Base-by-base conservation (phyloP, 2,329 filamentous ascomycete genomes). In the Sodiomyces alkalinus region DNA sequence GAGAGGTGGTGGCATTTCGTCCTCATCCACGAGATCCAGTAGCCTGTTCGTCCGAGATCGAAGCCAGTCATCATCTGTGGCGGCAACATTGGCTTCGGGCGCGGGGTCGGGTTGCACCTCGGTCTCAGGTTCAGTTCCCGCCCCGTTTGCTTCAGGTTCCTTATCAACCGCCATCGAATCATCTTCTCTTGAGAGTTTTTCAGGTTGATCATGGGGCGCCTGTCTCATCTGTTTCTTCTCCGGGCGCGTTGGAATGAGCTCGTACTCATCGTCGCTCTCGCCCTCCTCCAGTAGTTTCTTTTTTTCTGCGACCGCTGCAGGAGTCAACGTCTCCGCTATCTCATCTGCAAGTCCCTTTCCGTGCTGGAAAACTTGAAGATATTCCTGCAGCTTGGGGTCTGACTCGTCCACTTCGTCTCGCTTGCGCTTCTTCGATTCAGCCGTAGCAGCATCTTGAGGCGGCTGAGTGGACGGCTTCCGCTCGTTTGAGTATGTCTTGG, bases 31-130 rank as follows among this genome's bases (percentile, higher is more conserved):
- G 17, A 96, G 60, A 48, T 87, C 90, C 28, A 94, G 63, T 27
- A 92, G 59, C 42, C 87, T 71, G 53, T 77, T 94, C 10, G 86
- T 96, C 41, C 80, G 74, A 37, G 80, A 87, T 33, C 87, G 74
- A 41, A 94, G 62, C 90, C 90, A 98, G 52, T 96, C 86, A 35
- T 77, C 74, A 53, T 94, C 85, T 14, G 78, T 76, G 3, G 74
- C 62, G 13, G 28, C 32, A n/a, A 22, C 22, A 6, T 29, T 18
- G 9, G 28, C 15, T 16, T 38, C 34, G 16, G 28, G 23, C 17
- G 17, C 19, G 3, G 15, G 19, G 13, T 38, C 33, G 15, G 26
- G 22, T 16, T 14, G 12, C 23, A 21, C 18, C 19, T 29, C 23
- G n/a, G 30, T 20, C 13, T 24, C 19, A 23, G 27, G 29, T 17